phyloP scores from a whole-genome alignment of 768 basidiomycete genomes.

The Holtermannia corniformis region DNA sequence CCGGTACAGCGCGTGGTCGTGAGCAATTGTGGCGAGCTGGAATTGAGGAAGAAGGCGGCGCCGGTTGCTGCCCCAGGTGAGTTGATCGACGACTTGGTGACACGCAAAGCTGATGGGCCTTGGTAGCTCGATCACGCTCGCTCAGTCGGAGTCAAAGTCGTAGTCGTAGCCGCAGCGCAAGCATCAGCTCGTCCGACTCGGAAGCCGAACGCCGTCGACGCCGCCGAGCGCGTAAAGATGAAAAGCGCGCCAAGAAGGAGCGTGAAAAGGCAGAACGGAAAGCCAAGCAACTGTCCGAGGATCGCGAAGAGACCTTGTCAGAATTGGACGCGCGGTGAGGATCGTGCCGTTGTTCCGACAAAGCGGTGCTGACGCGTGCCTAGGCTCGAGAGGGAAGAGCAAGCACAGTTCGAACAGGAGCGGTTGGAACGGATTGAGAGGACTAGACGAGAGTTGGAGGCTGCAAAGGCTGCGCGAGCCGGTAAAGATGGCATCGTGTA shows the following conservation, averaged over 20 bases:
- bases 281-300: conserved; percentile 13
- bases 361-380: background rate
- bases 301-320: conserved; percentile 29
- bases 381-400: conserved; percentile 37
- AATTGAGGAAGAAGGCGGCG: conserved; percentile 49
- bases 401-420: conserved; percentile 27
- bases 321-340: conserved; percentile 36
- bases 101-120: conserved; percentile 1
- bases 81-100: conserved; percentile 9
- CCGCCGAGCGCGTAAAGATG: conserved; percentile 44
- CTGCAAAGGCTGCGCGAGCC: conserved; percentile 14
- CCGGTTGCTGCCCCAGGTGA: conserved; percentile 6
- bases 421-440: conserved; percentile 20
- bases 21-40: conserved; percentile 73
- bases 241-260: conserved; percentile 5
- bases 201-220: conserved; percentile 8
- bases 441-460: conserved; percentile 23
- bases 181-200: conserved; percentile 4
- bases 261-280: no score
- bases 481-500: conserved; percentile 32
- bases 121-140: conserved; percentile 14
- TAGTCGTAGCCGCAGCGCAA: conserved; percentile 1
- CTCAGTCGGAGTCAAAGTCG: conserved; percentile 8
- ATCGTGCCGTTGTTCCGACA: background rate
- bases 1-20: conserved; percentile 61